Conservation (phyloP, 75 land plant genomes). For the Isoetes taiwanensis region DNA sequence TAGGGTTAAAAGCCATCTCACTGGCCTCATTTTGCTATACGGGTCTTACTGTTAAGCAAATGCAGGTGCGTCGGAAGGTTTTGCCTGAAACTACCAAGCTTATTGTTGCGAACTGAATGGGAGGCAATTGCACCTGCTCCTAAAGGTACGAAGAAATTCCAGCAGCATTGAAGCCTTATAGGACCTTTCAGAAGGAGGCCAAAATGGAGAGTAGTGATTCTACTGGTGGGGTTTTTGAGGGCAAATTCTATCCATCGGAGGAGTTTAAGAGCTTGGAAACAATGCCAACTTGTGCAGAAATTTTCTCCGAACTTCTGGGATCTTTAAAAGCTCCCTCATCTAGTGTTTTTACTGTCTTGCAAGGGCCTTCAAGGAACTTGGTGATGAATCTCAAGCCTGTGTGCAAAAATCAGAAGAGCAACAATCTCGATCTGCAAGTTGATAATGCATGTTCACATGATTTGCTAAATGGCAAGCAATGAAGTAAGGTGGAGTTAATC, state of each 20-base stretch:
- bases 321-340: conserved; percentile 50
- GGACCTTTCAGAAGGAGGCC: conserved; percentile 77
- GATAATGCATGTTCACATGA: no score
- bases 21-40: no score
- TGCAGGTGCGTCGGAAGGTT: conserved; percentile 45
- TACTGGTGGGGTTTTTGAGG: conserved; percentile 86
- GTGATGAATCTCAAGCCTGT: conserved; percentile 69
- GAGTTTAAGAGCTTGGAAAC: conserved; percentile 73
- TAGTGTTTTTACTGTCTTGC: conserved; percentile 43
- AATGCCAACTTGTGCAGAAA: conserved; percentile 79
- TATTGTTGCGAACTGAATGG: conserved; percentile 81
- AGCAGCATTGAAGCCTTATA: conserved; percentile 71
- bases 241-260: conserved; percentile 61
- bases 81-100: conserved; percentile 51
- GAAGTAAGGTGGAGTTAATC: no score
- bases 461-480: no score
- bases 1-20: no score
- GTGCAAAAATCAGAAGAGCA: conserved; percentile 86
- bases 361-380: conserved; percentile 83
- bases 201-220: conserved; percentile 73
- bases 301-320: conserved; percentile 63
- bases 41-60: conserved; percentile 72
- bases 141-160: conserved; percentile 96
- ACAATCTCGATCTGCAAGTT: no score
- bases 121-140: conserved; percentile 73